phyloP scores from a whole-genome alignment of 208 protist genomes.

The Leishmania martiniquensis region DNA sequence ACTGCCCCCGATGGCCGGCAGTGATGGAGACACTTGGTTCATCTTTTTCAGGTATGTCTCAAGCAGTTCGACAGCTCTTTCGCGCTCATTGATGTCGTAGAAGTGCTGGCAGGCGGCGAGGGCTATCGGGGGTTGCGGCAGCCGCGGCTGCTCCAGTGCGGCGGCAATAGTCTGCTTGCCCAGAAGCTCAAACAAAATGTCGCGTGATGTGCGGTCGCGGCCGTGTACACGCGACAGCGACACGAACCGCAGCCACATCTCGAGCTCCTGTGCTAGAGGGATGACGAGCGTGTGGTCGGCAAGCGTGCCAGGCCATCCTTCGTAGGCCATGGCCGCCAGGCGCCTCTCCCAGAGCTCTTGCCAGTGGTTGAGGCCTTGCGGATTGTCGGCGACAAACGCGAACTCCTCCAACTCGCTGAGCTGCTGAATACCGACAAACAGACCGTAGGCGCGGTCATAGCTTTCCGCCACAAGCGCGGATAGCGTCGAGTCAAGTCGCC shows the following conservation, averaged over 20 bases:
- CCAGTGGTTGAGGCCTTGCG: constrained; percentile 75
- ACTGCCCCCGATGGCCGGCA: constrained; percentile 6
- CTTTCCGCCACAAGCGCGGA: constrained; percentile 97
- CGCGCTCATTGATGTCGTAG: constrained; percentile 82
- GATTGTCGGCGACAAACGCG: constrained; percentile 69
- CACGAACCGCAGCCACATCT: constrained; percentile 98
- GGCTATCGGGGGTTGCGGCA: constrained; percentile 75
- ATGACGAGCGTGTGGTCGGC: constrained; percentile 96
- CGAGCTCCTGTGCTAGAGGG: constrained; percentile 91
- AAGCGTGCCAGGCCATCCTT: constrained; percentile 98
- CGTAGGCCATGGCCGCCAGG: constrained; percentile 91
- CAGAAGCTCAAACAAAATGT: constrained; percentile 90
- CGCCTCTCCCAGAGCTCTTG: constrained; percentile 88
- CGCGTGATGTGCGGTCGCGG: constrained; percentile 79
- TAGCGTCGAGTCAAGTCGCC: constrained; percentile 95
- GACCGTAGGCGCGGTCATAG: constrained; percentile 98
- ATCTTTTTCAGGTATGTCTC: constrained; percentile 68
- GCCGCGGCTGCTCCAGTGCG: constrained; percentile 52
- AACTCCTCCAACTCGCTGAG: constrained; percentile 99
- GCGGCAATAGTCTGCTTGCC: constrained; percentile 69
- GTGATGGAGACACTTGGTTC: constrained; percentile 23
- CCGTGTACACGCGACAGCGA: constrained; percentile 93
- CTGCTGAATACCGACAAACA: constrained; percentile 98
- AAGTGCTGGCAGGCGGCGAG: constrained; percentile 86
- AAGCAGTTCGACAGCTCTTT: constrained; percentile 71